Evolutionary conservation across 108 stramenopile genomes (phyloP).

Genomic region (Discostella stelligeroides): DNA sequence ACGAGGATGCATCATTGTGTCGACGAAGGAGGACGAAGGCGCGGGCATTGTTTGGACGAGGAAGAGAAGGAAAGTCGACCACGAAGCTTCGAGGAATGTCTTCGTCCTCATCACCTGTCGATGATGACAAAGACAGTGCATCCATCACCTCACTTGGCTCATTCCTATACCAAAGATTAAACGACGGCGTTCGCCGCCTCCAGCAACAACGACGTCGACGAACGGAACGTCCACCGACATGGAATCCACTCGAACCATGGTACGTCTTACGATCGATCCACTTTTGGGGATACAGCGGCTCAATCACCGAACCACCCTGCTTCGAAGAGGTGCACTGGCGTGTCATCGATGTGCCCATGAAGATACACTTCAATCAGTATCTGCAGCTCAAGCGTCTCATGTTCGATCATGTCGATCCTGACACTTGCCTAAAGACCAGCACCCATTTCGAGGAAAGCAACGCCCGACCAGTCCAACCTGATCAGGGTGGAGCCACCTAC

Average conservation of each 20-base stretch:
- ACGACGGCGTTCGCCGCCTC: conserved; percentile 14
- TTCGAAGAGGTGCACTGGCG: conserved; percentile 81
- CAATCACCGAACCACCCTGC: conserved; percentile 85
- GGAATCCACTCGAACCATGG: conserved; percentile 27
- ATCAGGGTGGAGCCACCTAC: conserved; percentile 28
- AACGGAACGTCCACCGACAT: neutral
- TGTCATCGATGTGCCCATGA: conserved; percentile 70
- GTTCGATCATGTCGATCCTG: conserved; percentile 70
- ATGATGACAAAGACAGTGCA: neutral
- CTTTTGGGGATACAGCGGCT: conserved; percentile 83
- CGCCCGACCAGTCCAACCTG: conserved; percentile 62
- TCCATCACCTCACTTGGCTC: neutral
- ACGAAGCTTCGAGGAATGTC: conserved; percentile 22
- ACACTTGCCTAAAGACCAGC: conserved; percentile 65
- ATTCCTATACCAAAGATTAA: conserved; percentile 14
- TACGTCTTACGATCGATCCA: conserved; percentile 35
- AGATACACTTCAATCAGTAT: conserved; percentile 56
- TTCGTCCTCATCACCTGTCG: conserved; percentile 1
- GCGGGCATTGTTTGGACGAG: conserved; percentile 21
- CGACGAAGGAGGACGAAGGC: conserved; percentile 21
- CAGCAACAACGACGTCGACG: conserved; percentile 1
- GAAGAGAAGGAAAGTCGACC: neutral
- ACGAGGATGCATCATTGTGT: conserved; percentile 31
- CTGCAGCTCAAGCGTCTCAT: conserved; percentile 71
- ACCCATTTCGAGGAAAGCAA: conserved; percentile 69